phyloP scores from a whole-genome alignment of 768 basidiomycete genomes.

The Mycena epipterygia region DNA sequence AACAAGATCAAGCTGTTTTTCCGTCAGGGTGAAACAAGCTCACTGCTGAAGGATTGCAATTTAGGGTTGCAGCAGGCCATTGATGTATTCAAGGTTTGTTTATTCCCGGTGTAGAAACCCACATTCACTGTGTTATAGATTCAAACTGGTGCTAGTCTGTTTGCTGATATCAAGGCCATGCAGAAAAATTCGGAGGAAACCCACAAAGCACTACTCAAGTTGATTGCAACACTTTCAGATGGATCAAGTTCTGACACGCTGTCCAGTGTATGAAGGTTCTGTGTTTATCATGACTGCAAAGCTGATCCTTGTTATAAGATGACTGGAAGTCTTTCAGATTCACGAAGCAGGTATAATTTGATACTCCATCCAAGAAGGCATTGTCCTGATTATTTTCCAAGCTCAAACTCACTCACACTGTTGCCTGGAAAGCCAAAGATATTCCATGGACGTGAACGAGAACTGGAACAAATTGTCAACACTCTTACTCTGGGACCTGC shows the following conservation, averaged over 20 bases:
- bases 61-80: background rate
- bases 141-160: background rate
- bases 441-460: background rate
- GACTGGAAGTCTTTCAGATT: background rate
- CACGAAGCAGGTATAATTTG: background rate
- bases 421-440: too few species aligned
- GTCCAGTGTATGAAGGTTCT: background rate
- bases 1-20: background rate
- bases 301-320: background rate
- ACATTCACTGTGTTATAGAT: background rate
- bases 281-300: background rate
- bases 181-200: background rate
- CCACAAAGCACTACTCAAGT: background rate
- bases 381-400: background rate
- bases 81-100: background rate
- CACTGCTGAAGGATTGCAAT: background rate
- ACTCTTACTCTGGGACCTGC: background rate
- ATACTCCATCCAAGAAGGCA: background rate
- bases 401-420: background rate
- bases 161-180: background rate
- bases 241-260: background rate
- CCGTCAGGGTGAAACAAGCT: background rate
- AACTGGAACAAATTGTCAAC: background rate
- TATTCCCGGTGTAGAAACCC: background rate
- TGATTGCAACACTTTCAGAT: background rate